These are phyloP conservation scores for Entonaema liquescens DNA, from an alignment of 495 filamentous ascomycete genomes.

Conservation along the genomic window DNA sequence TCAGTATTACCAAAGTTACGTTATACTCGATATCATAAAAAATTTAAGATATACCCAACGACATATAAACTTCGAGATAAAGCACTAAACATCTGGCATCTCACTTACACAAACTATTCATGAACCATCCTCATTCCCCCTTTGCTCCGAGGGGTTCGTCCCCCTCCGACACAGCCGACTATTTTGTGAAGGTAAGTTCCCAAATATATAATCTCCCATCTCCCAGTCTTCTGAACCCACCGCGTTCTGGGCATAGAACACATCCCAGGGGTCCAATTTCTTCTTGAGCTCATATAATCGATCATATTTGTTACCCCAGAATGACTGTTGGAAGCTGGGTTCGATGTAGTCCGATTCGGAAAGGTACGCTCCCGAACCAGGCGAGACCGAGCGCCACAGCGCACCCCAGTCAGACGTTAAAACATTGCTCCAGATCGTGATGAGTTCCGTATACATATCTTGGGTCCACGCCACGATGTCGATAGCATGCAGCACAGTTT, in stretches of 20 bases:
- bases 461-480: constrained; percentile 52
- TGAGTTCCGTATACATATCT: constrained; percentile 50
- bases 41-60: too few relatives aligned
- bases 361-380: constrained; percentile 51
- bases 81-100: background rate
- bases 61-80: background rate
- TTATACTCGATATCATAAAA: too few relatives aligned
- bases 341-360: constrained; percentile 60
- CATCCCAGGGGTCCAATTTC: constrained; percentile 56
- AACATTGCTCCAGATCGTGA: constrained; percentile 52
- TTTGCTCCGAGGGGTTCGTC: constrained; percentile 16
- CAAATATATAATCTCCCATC: constrained; percentile 46
- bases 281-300: constrained; percentile 58
- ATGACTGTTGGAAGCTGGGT: constrained; percentile 64
- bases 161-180: constrained; percentile 43
- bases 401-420: constrained; percentile 62
- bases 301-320: constrained; percentile 60
- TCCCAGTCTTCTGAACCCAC: constrained; percentile 60
- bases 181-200: constrained; percentile 45
- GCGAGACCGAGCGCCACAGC: constrained; percentile 50
- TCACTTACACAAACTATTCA: background rate
- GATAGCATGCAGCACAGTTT: constrained; percentile 56
- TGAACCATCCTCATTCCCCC: background rate
- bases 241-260: constrained; percentile 61
- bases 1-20: too few relatives aligned